Evolutionary conservation across 2,329 filamentous ascomycete species (phyloP).

Genomic region (Xylaria sp.): DNA sequence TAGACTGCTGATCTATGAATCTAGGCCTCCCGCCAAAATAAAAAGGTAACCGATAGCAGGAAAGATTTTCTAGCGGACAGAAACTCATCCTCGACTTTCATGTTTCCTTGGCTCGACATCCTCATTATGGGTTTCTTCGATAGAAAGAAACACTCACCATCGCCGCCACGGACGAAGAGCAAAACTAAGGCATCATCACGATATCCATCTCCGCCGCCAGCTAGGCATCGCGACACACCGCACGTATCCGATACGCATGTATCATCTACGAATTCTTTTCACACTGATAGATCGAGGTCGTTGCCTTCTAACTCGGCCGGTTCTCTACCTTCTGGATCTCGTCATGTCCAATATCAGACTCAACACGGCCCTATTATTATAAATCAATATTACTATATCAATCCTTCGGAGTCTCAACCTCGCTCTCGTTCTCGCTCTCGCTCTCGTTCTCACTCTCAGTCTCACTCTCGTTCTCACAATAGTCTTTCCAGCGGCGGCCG

Average conservation of each 20-base stretch:
- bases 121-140: constrained; percentile 20
- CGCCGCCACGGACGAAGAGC: background rate
- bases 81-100: background rate
- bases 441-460: constrained; percentile 6
- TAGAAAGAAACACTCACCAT: constrained; percentile 16
- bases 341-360: constrained; percentile 27
- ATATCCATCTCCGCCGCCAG: background rate
- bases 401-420: constrained; percentile 23
- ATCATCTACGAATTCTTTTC: constrained; percentile 4
- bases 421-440: constrained; percentile 18
- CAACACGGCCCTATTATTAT: constrained; percentile 42
- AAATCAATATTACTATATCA: constrained; percentile 48
- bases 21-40: background rate
- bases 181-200: too few species aligned
- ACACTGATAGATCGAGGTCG: constrained; percentile 9
- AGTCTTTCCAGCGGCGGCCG: constrained; percentile 31
- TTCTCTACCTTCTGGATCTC: constrained; percentile 16
- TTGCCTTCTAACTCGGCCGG: constrained; percentile 23
- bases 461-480: constrained; percentile 6
- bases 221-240: background rate
- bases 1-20: background rate
- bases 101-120: background rate
- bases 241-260: background rate
- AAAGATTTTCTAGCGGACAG: background rate
- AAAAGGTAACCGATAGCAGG: background rate